These are phyloP conservation scores for Kwoniella botswanensis DNA, from an alignment of 768 basidiomycete genomes.

Conservation along the genomic window DNA sequence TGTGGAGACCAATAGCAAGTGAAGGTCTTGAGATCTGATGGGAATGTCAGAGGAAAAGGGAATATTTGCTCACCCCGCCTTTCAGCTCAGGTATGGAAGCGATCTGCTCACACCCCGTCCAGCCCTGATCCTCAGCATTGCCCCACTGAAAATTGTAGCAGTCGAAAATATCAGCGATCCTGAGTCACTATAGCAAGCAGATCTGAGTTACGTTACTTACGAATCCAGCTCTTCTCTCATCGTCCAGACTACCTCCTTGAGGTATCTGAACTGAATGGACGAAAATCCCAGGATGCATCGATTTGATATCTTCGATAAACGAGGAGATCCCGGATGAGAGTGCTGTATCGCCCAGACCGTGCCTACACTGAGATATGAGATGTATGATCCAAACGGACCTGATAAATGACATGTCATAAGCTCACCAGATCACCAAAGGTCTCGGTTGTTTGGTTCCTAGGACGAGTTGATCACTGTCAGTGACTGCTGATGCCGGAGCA, in stretches of 20 bases:
- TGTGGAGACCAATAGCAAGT: too few species aligned
- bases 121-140: slow-evolving; percentile 53
- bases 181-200: neutral
- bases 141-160: slow-evolving; percentile 54
- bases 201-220: slow-evolving; percentile 19
- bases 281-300: slow-evolving; percentile 51
- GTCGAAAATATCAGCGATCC: slow-evolving; percentile 3
- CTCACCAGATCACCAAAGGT: slow-evolving; percentile 50
- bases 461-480: slow-evolving; percentile 11
- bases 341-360: slow-evolving; percentile 60
- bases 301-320: slow-evolving; percentile 55
- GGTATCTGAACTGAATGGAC: slow-evolving; percentile 58
- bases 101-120: slow-evolving; percentile 53
- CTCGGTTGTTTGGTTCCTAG: slow-evolving; percentile 18
- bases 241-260: slow-evolving; percentile 43
- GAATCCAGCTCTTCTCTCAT: slow-evolving; percentile 58
- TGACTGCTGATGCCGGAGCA: neutral
- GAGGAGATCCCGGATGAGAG: slow-evolving; percentile 54
- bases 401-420: neutral
- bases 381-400: neutral
- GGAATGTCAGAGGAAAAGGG: too few species aligned
- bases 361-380: slow-evolving; percentile 43
- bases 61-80: slow-evolving; percentile 34
- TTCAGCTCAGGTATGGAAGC: slow-evolving; percentile 48
- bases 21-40: too few species aligned